Base-by-base conservation (phyloP, 2,329 filamentous ascomycete species). In the Samsoniella hepiali region DNA sequence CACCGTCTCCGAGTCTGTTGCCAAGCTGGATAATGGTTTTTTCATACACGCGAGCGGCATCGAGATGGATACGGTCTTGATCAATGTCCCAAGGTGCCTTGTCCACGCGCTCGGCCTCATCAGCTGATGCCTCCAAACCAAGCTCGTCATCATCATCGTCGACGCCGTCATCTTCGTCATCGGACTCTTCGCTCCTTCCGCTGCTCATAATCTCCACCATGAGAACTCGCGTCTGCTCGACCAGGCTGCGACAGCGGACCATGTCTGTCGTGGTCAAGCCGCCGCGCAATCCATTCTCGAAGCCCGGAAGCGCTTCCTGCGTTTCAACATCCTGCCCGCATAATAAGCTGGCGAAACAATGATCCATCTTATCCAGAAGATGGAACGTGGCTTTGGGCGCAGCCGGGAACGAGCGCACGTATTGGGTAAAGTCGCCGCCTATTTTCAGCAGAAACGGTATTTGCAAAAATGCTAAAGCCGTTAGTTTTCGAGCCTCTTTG, bases 261-360 rank as follows among this genome's bases (percentile, higher is more conserved):
- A 95, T 96, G 73, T 97, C 92, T 0, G 91, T 94, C 22, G 76
- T 80, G 1, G 88, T 92, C 79, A 91, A 88, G 1, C 91, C 89
- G 0, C 87, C 85, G 1, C 80, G 76, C 5, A 81, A 77, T 1
- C 84, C 84, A 7, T 78, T 81, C 67, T 87, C 84, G 66, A 93
- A 92, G 0, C 92, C 91, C 0, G 91, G 88, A 1, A 97, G 78
- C 0, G 79, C 70, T 45, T 88, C 84, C 0, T 84, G 83, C 0
- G 88, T 88, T 15, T 88, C 84, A 3, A 87, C 76, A 70, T 96
- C 87, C 63, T 83, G 77, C 3, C 90, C 90, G 31, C 81, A 78
- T 1, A 97, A 72, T 10, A 97, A 78, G 64, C 89, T 91, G 1
- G 90, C 85, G 72, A 97, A 96, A 45, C 91, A 91, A 69, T 89